Conservation (phyloP, 2,329 filamentous ascomycete species). For the Tolypocladium paradoxum region DNA sequence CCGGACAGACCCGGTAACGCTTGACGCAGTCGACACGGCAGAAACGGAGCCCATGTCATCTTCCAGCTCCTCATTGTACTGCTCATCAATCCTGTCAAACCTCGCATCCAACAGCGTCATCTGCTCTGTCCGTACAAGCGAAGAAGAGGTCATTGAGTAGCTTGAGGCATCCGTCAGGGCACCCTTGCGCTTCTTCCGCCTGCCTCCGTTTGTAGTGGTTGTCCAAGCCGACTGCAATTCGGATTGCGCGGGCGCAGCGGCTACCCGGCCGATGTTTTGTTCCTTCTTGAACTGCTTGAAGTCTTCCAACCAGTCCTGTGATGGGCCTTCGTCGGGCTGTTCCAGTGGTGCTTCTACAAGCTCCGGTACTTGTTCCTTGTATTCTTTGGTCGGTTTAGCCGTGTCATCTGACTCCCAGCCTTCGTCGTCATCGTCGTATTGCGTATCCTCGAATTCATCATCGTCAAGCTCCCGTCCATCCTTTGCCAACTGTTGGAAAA, state of each 20-base stretch:
- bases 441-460: slow-evolving; percentile 65
- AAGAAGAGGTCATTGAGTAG: slow-evolving; percentile 88
- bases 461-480: slow-evolving; percentile 65
- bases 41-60: slow-evolving; percentile 47
- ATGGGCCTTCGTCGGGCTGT: slow-evolving; percentile 48
- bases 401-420: slow-evolving; percentile 96
- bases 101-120: slow-evolving; percentile 75
- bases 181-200: slow-evolving; percentile 89
- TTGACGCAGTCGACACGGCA: slow-evolving; percentile 52
- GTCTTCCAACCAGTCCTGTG: slow-evolving; percentile 81
- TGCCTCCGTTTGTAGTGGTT: slow-evolving; percentile 67
- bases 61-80: slow-evolving; percentile 46
- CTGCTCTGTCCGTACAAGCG: slow-evolving; percentile 78
- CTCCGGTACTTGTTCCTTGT: slow-evolving; percentile 37
- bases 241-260: slow-evolving; percentile 38
- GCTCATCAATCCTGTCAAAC: slow-evolving; percentile 83
- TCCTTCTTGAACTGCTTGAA: slow-evolving; percentile 94
- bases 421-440: slow-evolving; percentile 53
- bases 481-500: slow-evolving; percentile 65
- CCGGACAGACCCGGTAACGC: slow-evolving; percentile 56
- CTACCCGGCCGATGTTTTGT: slow-evolving; percentile 36
- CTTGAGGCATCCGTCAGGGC: slow-evolving; percentile 78
- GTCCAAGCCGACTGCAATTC: slow-evolving; percentile 63
- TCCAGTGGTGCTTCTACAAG: slow-evolving; percentile 34
- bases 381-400: slow-evolving; percentile 59